Percentiles rank a stretch among this genome's conserved stretches.
Conservation (phyloP, 2,329 filamentous ascomycete genomes). For the Fulvia fulva region DNA sequence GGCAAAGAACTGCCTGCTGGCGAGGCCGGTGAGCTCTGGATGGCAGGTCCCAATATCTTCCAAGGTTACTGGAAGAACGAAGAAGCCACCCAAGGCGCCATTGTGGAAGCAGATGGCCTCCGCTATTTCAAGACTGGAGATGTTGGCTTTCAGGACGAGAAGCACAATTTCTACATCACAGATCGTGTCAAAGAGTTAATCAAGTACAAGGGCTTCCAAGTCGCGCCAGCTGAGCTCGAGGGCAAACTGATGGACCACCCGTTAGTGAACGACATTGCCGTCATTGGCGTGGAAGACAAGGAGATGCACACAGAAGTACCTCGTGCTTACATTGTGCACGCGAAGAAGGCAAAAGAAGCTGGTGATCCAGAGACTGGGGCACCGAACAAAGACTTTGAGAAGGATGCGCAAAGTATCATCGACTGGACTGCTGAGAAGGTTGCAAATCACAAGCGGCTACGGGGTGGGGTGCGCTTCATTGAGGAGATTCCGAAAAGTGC, state of each 20-base stretch:
- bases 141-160: conserved; percentile 70
- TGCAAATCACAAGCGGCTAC: conserved; percentile 45
- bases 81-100: conserved; percentile 65
- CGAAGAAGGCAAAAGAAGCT: conserved; percentile 35
- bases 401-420: conserved; percentile 40
- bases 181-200: conserved; percentile 73
- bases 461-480: conserved; percentile 45
- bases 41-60: conserved; percentile 78
- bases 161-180: conserved; percentile 85
- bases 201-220: conserved; percentile 53
- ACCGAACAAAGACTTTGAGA: conserved; percentile 21
- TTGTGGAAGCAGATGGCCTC: conserved; percentile 56
- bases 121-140: conserved; percentile 85
- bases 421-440: conserved; percentile 44
- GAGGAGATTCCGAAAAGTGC: conserved; percentile 47
- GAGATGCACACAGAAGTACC: conserved; percentile 46
- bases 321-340: conserved; percentile 42
- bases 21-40: conserved; percentile 57
- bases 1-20: conserved; percentile 59
- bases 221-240: conserved; percentile 47
- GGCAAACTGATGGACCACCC: conserved; percentile 43
- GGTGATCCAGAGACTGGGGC: conserved; percentile 26
- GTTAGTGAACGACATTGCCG: conserved; percentile 43
- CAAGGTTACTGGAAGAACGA: conserved; percentile 73
- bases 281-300: conserved; percentile 45